These are phyloP conservation scores for Acmispon strigosus DNA, from an alignment of 306 rosid species.

Conservation along the genomic window DNA sequence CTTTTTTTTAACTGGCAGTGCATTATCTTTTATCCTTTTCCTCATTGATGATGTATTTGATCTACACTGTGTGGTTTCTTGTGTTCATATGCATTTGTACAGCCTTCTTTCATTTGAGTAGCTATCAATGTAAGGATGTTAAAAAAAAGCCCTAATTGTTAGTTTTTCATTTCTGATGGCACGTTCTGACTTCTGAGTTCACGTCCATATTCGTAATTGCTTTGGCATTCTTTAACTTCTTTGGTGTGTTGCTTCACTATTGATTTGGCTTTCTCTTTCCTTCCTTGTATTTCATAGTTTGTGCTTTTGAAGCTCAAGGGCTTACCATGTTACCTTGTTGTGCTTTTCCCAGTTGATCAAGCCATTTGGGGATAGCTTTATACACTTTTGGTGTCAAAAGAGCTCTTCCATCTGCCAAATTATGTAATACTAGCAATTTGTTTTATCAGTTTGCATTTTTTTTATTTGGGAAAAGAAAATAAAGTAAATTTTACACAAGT, in stretches of 20 bases:
- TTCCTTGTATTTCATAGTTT: neutral
- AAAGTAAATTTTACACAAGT: neutral
- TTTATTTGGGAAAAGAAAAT: neutral
- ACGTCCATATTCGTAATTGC: neutral
- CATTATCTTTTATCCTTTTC: neutral
- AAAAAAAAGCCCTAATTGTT: neutral
- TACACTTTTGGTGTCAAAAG: conserved; percentile 23
- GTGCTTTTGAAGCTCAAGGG: conserved; percentile 13
- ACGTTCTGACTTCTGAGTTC: neutral
- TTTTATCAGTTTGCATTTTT: neutral
- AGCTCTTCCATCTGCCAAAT: conserved; percentile 36
- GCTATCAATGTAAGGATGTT: neutral
- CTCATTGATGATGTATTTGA: neutral
- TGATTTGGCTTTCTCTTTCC: neutral
- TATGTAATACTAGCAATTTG: conserved; percentile 44
- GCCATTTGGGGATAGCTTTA: conserved; percentile 24
- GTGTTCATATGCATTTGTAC: neutral
- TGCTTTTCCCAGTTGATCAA: conserved; percentile 32
- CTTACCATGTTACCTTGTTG: conserved; percentile 1
- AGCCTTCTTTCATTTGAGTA: neutral
- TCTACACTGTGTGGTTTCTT: neutral
- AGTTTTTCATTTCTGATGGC: no score
- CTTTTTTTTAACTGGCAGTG: neutral
- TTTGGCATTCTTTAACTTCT: neutral
- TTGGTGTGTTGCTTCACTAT: neutral